A percentile compares a stretch with the other conserved stretches of the same genome.
These are phyloP conservation scores for Skeletonema costatum DNA, from an alignment of 108 stramenopile genomes.

Conservation along the genomic window DNA sequence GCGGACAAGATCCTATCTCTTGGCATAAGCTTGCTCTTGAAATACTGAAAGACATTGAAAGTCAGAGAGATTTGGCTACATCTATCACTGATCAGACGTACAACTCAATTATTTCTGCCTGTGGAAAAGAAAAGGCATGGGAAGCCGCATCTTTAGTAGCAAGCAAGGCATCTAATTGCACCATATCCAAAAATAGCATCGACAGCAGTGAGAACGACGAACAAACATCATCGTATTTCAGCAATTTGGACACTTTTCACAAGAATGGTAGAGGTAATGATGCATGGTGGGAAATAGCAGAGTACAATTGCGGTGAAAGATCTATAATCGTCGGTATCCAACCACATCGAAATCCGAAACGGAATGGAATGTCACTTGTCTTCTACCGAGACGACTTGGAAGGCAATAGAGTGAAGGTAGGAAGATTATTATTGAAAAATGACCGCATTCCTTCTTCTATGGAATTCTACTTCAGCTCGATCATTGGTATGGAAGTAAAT, in stretches of 20 bases:
- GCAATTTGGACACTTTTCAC: slow-evolving; percentile 24
- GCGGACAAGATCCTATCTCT: background rate
- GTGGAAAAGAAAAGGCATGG: slow-evolving; percentile 40
- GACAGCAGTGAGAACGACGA: background rate
- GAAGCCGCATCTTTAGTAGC: slow-evolving; percentile 23
- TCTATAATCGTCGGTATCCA: slow-evolving; percentile 41
- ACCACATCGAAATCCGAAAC: slow-evolving; percentile 47
- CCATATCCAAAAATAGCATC: background rate
- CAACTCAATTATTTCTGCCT: slow-evolving; percentile 35
- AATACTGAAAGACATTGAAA: slow-evolving; percentile 28
- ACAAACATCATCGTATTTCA: slow-evolving; percentile 25
- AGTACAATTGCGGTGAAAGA: background rate
- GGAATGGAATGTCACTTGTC: slow-evolving; percentile 47
- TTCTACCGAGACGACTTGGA: slow-evolving; percentile 20
- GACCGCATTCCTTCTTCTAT: background rate
- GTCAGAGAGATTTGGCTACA: background rate
- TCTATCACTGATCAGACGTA: slow-evolving; percentile 23
- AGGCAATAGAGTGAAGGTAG: slow-evolving; percentile 28
- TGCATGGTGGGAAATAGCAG: slow-evolving; percentile 47
- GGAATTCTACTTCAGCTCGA: slow-evolving; percentile 24
- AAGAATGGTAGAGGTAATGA: slow-evolving; percentile 51
- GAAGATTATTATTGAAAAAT: slow-evolving; percentile 44
- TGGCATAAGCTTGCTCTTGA: slow-evolving; percentile 36
- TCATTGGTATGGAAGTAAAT: slow-evolving; percentile 50
- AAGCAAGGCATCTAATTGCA: background rate